Evolutionary conservation across 164 flowering plant species (phyloP).

Genomic region (Vitis riparia): DNA sequence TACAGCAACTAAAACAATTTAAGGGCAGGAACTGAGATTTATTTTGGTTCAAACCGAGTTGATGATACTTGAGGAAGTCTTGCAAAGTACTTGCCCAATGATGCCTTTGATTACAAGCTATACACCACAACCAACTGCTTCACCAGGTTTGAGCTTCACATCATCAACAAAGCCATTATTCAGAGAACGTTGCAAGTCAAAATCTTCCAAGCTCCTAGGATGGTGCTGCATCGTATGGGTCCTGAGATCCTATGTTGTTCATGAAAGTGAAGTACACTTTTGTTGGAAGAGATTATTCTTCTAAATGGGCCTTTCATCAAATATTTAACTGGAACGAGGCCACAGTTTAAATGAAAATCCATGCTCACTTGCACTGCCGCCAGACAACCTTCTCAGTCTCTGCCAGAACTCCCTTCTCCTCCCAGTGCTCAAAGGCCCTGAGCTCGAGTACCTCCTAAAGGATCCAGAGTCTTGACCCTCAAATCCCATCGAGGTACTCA

Average conservation of each 20-base stretch:
- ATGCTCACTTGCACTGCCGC: slow-evolving; percentile 55
- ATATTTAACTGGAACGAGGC: slow-evolving; percentile 15
- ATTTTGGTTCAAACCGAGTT: neutral
- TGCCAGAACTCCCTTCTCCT: slow-evolving; percentile 47
- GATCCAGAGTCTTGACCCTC: slow-evolving; percentile 28
- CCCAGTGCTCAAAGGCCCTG: slow-evolving; percentile 41
- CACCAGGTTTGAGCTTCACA: neutral
- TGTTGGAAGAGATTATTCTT: neutral
- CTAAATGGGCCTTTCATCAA: neutral
- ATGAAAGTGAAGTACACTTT: neutral
- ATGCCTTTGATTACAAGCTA: neutral
- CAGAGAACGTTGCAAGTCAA: neutral
- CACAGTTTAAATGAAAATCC: slow-evolving; percentile 29
- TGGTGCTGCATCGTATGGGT: no score
- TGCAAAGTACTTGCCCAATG: neutral
- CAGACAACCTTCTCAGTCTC: slow-evolving; percentile 35
- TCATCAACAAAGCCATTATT: neutral
- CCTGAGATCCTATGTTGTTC: neutral
- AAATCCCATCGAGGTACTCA: slow-evolving; percentile 19
- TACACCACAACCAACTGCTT: neutral
- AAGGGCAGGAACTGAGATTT: neutral
- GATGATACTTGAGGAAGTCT: neutral
- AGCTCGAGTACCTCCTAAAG: slow-evolving; percentile 33
- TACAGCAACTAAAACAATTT: neutral
- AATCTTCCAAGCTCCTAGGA: neutral